Base-by-base conservation (phyloP, 164 flowering plant genomes). In the Cinnamomum chago region DNA sequence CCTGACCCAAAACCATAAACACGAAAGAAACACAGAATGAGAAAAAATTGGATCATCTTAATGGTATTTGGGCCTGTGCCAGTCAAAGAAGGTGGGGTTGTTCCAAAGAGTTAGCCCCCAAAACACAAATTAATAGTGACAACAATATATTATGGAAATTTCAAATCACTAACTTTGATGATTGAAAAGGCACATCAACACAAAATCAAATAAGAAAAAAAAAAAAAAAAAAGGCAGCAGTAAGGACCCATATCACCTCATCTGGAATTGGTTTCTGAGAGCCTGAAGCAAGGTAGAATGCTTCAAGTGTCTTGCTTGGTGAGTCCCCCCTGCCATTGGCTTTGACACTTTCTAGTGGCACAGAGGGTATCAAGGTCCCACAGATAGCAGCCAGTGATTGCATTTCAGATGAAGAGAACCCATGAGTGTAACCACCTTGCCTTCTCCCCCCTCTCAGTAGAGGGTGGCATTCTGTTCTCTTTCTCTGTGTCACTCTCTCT, bases 181-280 rank as follows among this genome's bases (percentile, higher is more conserved):
- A 4, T 66, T 66, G 10, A 12, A 13, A 15, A 9, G 7, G 30
- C 7, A 20, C 18, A 25, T 18, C 23, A 9, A 47, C 40, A 0
- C 25, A 14, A 27, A 65, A 6, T 64, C 23, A 52, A 50, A n/a
- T 50, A 11, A 70, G 10, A 30, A 25, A 66, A 11, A 20, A 0
- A 30, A 30, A 30, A 30, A 0, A 30, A 30, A 30, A 51, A 52
- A 73, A n/a, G n/a, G 18, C 2, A 20, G 5, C 11, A 62, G 23
- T 2, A 5, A 2, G 12, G 33, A 12, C 23, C 50, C 35, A 2
- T 33, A 25, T 68, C 11, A 87, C 93, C 91, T 90, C 88, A 67
- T 88, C 84, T 1, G 92, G 89, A 23, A 90, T 15, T 1, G 89
- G 75, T 10, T 72, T 15, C 30, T 65, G 58, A 67, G 75, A 66